These are phyloP conservation scores for Thelephora ganbajun DNA, from an alignment of 768 basidiomycete genomes.

Conservation along the genomic window DNA sequence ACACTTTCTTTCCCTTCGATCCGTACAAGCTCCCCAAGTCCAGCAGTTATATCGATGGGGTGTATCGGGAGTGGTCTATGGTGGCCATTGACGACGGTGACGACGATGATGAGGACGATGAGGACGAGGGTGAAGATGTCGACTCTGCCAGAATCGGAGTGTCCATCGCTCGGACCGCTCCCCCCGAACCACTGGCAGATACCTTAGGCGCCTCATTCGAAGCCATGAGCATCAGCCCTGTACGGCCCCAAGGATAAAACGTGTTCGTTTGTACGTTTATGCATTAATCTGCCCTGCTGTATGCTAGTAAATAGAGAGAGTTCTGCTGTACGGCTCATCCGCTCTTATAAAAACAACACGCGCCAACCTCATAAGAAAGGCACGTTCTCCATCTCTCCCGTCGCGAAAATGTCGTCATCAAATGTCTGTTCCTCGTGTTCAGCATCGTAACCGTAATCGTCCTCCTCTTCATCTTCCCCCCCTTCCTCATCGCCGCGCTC, in stretches of 20 bases:
- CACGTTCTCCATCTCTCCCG: constrained; percentile 74
- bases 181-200: constrained; percentile 24
- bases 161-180: constrained; percentile 11
- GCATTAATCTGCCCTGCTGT: constrained; percentile 3
- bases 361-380: constrained; percentile 35
- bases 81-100: constrained; percentile 62
- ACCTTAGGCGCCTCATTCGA: constrained; percentile 56
- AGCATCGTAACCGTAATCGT: constrained; percentile 19
- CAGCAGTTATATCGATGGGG: constrained; percentile 55
- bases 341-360: not conserved
- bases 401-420: constrained; percentile 67
- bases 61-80: constrained; percentile 84
- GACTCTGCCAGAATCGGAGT: constrained; percentile 16
- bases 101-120: constrained; percentile 55
- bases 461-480: constrained; percentile 27
- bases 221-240: constrained; percentile 78
- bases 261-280: not conserved
- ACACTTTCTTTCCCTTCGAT: constrained; percentile 96
- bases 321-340: not conserved
- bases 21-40: constrained; percentile 86
- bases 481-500: constrained; percentile 28
- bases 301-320: not conserved
- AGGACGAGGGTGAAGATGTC: constrained; percentile 34
- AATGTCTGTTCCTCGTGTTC: constrained; percentile 46
- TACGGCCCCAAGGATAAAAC: constrained; percentile 11